Evolutionary conservation across 2,329 filamentous ascomycete genomes (phyloP), one percentile per base, ranked within the genome.

Genomic region (Xylaria sp.): DNA sequence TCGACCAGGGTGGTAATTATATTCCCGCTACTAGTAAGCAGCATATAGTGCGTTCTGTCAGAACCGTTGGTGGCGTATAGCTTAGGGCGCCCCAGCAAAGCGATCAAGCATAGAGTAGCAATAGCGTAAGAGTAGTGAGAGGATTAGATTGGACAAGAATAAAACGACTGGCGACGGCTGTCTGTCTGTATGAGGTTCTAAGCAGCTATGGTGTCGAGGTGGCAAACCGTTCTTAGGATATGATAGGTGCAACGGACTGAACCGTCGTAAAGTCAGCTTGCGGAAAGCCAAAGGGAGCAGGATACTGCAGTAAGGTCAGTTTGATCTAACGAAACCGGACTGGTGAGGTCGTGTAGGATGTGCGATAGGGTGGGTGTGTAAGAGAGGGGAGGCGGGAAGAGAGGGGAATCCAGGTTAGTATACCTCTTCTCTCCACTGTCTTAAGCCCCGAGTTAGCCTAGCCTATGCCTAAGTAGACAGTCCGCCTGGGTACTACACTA

Each of bases 1-100:
- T 37, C 34, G 20, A 46, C 20, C 13, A n/a, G 39, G 55, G 55
- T n/a, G 25, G 12, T 20, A n/a, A 37, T 37, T 4, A 6, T 46
- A 46, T 46, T 46, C 18, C 55, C 64, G 37, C 60, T 70, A 61
- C 55, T 70, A 61, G 48, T 41, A n/a, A 8, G 25, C 9, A 23
- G 9, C 20, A 50, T 58, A 28, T 28, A 28, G 28, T 28, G 39
- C 28, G 51, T 44, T 46, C 34, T 34, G 50, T 39, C 52, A 51
- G 62, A 15, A 15, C 48, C 23, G 23, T 25, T 7, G 20, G 28
- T 28, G 28, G 28, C 28, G 15, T n/a, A 48, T 32, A 50, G 18
- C 20, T 23, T 48, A 23, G 7, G 41, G 13, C 20, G 41, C 18
- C 41, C 41, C 18, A n/a, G 54, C n/a, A 54, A n/a, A 18, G 60